Evolutionary conservation across 2,329 filamentous ascomycete species (phyloP), one percentile per base, ranked within the genome.

Genomic region (Lithohypha guttulata): DNA sequence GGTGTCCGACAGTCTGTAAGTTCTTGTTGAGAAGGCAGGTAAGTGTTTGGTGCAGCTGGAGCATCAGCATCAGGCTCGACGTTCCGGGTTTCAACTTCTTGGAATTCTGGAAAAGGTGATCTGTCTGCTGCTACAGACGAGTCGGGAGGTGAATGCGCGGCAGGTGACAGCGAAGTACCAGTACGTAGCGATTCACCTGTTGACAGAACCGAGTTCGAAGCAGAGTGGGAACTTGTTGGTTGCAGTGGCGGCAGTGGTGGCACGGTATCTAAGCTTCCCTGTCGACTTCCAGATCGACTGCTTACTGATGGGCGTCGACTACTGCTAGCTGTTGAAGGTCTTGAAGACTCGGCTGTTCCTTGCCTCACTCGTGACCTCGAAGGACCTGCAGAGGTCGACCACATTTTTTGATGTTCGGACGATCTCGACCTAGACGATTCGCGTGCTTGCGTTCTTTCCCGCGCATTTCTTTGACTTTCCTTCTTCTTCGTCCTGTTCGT

Each of bases 401-500:
- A 42, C 21, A 52, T 44, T 7, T 30, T 38, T 9, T 43, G 41
- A 17, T 29, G 17, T 15, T 15, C 34, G 14, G 14, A 18, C 18
- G 26, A 3, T 9, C 18, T 37, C 6, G 11, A 10, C 10, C 26
- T 28, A 17, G 19, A 22, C 6, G 33, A 20, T 7, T 29, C 34
- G 6, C 14, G 14, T 5, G 21, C 29, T 17, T 15, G 20, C 11
- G 17, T n/a, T 13, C 34, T 28, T 3, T 26, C 34, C 21, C 25
- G 11, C 8, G 23, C 34, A 29, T 30, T 19, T 10, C 21, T 19
- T n/a, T 21, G n/a, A 13, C 23, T 19, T n/a, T 28, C 34, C 15
- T n/a, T 27, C 23, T 28, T 37, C 42, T 2, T 42, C 28, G 46
- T 54, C 51, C 39, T 50, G 38, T 59, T 63, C 11, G 62, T 55